Evolutionary conservation across 257 asterid genomes (phyloP), one percentile per base, ranked within the genome.

Genomic region (Solanum clarkiae): DNA sequence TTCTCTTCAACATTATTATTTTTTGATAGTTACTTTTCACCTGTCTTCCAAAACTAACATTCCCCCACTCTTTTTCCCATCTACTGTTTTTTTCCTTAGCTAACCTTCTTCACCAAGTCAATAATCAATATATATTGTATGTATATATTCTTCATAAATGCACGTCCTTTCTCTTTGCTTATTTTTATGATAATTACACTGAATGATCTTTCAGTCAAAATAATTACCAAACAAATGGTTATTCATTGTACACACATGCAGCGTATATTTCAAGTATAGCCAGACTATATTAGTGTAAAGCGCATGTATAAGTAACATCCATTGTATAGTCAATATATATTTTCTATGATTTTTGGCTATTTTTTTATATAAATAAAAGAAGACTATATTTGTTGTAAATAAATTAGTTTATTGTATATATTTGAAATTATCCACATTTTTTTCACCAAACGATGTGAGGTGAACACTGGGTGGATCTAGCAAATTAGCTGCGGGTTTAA

Each of bases 21-120:
- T 42, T 83, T 60, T 84, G 89, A 84, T 80, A 13, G 87, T 83
- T 68, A 84, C 89, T 70, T 87, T 84, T 80, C 70, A 87, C 77
- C 83, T 77, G 83, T 77, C 86, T 36, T 57, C 85, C 81, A 80
- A 72, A 86, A 77, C 86, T 80, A 87, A 68, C 85, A 71, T 68
- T 71, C 59, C 74, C 85, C 77, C 55, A 12, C 54, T 63, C 45
- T 80, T 63, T 32, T 60, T 62, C 80, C 72, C 80, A 81, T 84
- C 89, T 84, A 81, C 87, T 84, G 51, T 65, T 70, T 81, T 84
- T 77, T 74, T 70, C 81, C 84, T 80, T 82, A 87, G 13, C 87
- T 82, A 84, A 85, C 86, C 84, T 86, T 84, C 89, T 51, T 26
- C 13, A 10, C 6, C 13, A 45, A 82, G 79, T 82, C 85, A 62